phyloP scores from a whole-genome alignment of 2,329 filamentous ascomycete genomes.

The Dryadomyces sulphureus region DNA sequence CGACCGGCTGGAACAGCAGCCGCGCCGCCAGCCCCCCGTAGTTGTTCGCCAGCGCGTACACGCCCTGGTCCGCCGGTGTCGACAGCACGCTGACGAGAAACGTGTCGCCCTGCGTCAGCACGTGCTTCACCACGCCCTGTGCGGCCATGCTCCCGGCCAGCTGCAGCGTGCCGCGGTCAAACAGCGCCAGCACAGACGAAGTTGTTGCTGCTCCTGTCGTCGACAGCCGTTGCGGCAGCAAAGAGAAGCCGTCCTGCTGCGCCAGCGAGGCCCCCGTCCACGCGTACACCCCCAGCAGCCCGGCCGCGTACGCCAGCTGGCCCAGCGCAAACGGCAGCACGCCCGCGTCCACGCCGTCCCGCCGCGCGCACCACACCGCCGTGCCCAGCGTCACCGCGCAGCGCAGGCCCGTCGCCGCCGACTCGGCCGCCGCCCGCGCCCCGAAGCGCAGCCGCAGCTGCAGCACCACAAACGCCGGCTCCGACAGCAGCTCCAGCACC shows the following conservation, averaged over 20 bases:
- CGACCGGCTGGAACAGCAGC: conserved; percentile 84
- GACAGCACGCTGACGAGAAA: conserved; percentile 71
- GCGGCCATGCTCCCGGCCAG: conserved; percentile 72
- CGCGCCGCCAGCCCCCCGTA: conserved; percentile 82
- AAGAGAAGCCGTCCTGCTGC: conserved; percentile 47
- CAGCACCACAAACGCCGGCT: conserved; percentile 79
- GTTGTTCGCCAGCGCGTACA: conserved; percentile 87
- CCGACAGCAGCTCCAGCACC: conserved; percentile 62
- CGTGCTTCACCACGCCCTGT: conserved; percentile 80
- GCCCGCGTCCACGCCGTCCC: conserved; percentile 37
- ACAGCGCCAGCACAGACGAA: conserved; percentile 40
- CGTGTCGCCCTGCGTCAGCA: conserved; percentile 89
- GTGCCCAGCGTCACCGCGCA: conserved; percentile 60
- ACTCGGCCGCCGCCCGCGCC: conserved; percentile 69
- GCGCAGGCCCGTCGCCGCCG: conserved; percentile 61
- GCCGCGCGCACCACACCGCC: conserved; percentile 41
- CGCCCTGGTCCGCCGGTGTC: conserved; percentile 66
- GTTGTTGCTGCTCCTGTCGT: conserved; percentile 7
- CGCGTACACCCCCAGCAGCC: conserved; percentile 56
- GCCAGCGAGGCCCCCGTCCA: conserved; percentile 44
- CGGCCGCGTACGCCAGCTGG: conserved; percentile 60
- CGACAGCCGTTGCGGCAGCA: conserved; percentile 35
- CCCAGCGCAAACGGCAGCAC: conserved; percentile 82
- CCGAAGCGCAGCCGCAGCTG: conserved; percentile 71
- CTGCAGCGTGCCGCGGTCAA: conserved; percentile 55